Evolutionary conservation across 768 basidiomycete genomes (phyloP).

Genomic region (Candolleomyces eurysporus): DNA sequence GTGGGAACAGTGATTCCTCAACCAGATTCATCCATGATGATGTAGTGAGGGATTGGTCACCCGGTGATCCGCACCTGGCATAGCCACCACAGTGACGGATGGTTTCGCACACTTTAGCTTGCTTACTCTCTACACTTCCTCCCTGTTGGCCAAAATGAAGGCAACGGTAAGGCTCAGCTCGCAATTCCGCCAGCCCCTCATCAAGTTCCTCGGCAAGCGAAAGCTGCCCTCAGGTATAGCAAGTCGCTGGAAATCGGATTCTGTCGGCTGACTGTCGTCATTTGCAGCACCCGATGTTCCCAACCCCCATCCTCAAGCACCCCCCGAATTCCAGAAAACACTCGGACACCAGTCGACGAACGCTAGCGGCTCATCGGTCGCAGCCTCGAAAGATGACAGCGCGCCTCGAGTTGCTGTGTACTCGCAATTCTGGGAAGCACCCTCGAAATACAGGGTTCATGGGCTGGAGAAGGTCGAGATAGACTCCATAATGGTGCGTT

Average conservation of each 20-base stretch:
- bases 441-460: slow-evolving; percentile 48
- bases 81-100: too few species aligned
- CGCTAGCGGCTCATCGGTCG: slow-evolving; percentile 29
- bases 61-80: too few species aligned
- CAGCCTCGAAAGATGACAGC: slow-evolving; percentile 9
- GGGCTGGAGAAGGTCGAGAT: slow-evolving; percentile 58
- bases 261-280: slow-evolving; percentile 2
- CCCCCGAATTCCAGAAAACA: slow-evolving; percentile 52
- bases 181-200: slow-evolving; percentile 55
- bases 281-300: slow-evolving; percentile 34
- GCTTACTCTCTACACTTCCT: too few species aligned
- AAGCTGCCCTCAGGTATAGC: slow-evolving; percentile 44
- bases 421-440: slow-evolving; percentile 67
- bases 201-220: slow-evolving; percentile 62
- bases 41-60: too few species aligned
- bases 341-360: slow-evolving; percentile 43
- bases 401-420: slow-evolving; percentile 22
- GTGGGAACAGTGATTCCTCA: too few species aligned
- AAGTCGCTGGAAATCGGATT: too few species aligned
- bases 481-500: slow-evolving; percentile 61
- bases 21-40: too few species aligned
- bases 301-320: slow-evolving; percentile 66
- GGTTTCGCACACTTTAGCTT: too few species aligned
- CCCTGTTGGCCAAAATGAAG: slow-evolving; percentile 7
- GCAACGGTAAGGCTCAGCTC: slow-evolving; percentile 21